These are phyloP conservation scores for Cicer yamashitae DNA, from an alignment of 306 rosid species.

Conservation along the genomic window DNA sequence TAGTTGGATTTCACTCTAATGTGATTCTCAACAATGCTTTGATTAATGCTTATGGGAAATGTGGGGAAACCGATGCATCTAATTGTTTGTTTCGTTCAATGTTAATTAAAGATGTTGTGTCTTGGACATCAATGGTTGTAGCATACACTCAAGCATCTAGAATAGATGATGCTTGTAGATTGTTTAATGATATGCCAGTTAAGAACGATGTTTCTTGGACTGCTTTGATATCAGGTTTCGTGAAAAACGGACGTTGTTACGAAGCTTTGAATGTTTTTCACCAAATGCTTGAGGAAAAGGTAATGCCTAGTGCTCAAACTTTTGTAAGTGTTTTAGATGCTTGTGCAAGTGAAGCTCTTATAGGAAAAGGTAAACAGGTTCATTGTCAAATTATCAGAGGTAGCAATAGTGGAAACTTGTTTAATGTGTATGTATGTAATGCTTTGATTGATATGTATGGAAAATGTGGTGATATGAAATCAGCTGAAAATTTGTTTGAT, in stretches of 20 bases:
- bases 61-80: slow-evolving; percentile 50
- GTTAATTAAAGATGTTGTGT: slow-evolving; percentile 60
- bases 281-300: slow-evolving; percentile 55
- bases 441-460: slow-evolving; percentile 69
- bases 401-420: slow-evolving; percentile 42
- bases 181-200: slow-evolving; percentile 58
- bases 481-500: slow-evolving; percentile 60
- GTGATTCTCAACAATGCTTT: slow-evolving; percentile 57
- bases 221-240: slow-evolving; percentile 60
- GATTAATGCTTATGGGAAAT: slow-evolving; percentile 71
- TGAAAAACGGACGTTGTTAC: slow-evolving; percentile 40
- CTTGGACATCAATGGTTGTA: slow-evolving; percentile 66
- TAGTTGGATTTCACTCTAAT: slow-evolving; percentile 54
- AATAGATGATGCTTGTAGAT: slow-evolving; percentile 54
- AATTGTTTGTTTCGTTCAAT: slow-evolving; percentile 53
- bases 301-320: slow-evolving; percentile 53
- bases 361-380: slow-evolving; percentile 62
- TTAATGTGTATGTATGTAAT: slow-evolving; percentile 54
- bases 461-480: slow-evolving; percentile 64
- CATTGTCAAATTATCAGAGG: slow-evolving; percentile 58
- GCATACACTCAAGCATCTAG: slow-evolving; percentile 48
- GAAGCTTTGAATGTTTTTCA: slow-evolving; percentile 58
- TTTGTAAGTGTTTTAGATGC: slow-evolving; percentile 62
- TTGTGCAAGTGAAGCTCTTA: slow-evolving; percentile 58
- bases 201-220: slow-evolving; percentile 64